Percentiles rank a stretch among this genome's conserved stretches.
These are phyloP conservation scores for Alternaria conjuncta DNA, from an alignment of 2,329 filamentous ascomycete species.

Conservation along the genomic window DNA sequence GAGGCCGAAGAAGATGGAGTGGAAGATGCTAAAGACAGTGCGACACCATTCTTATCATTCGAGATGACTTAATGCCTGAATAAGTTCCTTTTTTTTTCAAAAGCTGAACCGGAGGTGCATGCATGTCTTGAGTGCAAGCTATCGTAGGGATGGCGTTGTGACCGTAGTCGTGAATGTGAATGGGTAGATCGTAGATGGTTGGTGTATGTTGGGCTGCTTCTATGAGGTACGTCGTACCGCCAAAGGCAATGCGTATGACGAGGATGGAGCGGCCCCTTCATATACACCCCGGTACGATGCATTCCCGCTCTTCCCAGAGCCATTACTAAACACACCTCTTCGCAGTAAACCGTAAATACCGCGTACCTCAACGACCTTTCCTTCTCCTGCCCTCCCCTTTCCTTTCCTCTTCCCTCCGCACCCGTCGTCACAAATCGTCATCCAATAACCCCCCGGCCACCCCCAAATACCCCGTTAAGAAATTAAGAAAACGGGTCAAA, in stretches of 20 bases:
- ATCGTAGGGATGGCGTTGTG: not conserved
- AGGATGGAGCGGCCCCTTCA: too few relatives aligned
- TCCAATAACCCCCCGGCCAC: not conserved
- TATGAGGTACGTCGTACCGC: too few relatives aligned
- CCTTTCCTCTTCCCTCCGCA: not conserved
- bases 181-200: too few relatives aligned
- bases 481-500: not conserved
- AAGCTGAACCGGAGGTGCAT: not conserved
- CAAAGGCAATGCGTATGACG: too few relatives aligned
- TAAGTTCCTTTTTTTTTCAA: not conserved
- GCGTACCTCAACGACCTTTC: too few relatives aligned
- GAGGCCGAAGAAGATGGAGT: not conserved
- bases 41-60: not conserved
- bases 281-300: too few relatives aligned
- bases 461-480: not conserved
- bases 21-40: not conserved
- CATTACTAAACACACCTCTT: too few relatives aligned
- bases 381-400: too few relatives aligned
- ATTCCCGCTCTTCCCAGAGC: not conserved
- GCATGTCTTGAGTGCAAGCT: not conserved
- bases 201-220: too few relatives aligned
- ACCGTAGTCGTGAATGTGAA: too few relatives aligned
- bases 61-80: slow-evolving; percentile 1
- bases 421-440: not conserved
- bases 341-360: too few relatives aligned